Percentiles rank a stretch among this genome's conserved stretches.
These are phyloP conservation scores for Yarrowia osloensis DNA, from an alignment of 805 yeast species.

Conservation along the genomic window DNA sequence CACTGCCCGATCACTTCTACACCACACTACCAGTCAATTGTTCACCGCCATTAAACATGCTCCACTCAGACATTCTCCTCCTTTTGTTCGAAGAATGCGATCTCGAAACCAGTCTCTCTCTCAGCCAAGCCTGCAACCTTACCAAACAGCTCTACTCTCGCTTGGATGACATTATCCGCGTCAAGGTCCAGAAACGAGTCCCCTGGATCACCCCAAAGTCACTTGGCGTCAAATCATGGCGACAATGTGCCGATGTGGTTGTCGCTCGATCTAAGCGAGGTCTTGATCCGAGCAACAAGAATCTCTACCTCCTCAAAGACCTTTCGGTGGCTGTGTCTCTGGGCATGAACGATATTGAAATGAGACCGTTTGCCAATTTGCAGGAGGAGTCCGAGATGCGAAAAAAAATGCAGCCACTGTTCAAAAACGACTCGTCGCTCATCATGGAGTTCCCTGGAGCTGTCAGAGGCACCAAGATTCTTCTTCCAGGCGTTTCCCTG, in stretches of 20 bases:
- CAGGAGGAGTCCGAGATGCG: neutral
- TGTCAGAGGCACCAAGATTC: too few species aligned
- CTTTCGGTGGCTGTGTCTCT: neutral
- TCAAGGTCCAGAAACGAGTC: neutral
- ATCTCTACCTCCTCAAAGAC: neutral
- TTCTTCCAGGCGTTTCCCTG: neutral
- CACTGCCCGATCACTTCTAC: too few species aligned
- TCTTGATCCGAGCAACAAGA: neutral
- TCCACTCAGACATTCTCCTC: neutral
- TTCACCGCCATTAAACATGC: too few species aligned
- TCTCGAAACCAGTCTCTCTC: neutral
- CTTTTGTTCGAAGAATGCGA: neutral
- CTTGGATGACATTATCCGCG: neutral
- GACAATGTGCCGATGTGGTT: neutral
- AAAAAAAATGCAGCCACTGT: neutral
- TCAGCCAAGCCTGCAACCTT: neutral
- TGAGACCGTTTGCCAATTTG: neutral
- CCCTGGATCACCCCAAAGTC: neutral
- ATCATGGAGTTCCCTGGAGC: too few species aligned
- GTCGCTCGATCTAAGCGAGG: neutral
- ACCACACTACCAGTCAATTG: neutral
- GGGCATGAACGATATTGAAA: neutral
- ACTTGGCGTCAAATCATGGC: neutral
- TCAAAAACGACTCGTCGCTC: too few species aligned
- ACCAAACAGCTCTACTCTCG: neutral